phyloP scores from a whole-genome alignment of 495 filamentous ascomycete genomes.

The Penicillium diatomitis region DNA sequence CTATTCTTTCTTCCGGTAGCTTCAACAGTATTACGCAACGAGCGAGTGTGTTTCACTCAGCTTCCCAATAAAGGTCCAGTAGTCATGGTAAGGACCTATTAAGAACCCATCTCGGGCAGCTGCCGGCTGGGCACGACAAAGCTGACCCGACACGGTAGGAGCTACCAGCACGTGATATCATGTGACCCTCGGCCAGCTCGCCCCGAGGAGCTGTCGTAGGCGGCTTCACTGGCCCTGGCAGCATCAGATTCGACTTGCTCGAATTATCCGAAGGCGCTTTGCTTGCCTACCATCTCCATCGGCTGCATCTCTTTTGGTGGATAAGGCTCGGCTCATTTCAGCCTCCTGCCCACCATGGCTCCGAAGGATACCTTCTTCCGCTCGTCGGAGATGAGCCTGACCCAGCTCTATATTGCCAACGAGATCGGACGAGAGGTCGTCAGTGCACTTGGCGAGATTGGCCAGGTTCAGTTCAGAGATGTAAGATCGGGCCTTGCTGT shows the following conservation, averaged over 20 bases:
- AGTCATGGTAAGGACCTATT: too few relatives aligned
- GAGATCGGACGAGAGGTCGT: conserved; percentile 98
- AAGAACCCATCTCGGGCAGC: too few relatives aligned
- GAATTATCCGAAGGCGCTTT: conserved; percentile 3
- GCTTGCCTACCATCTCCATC: conserved; percentile 1
- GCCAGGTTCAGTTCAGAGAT: conserved; percentile 93
- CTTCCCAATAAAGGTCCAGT: too few relatives aligned
- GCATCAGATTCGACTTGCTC: conserved; percentile 11
- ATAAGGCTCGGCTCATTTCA: conserved; percentile 20
- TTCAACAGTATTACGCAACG: too few relatives aligned
- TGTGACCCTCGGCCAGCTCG: conserved; percentile 17
- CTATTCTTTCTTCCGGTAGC: too few relatives aligned
- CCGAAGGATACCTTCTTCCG: conserved; percentile 91
- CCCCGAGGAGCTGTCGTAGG: conserved; percentile 9
- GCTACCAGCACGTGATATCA: conserved; percentile 9
- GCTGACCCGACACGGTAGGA: neutral
- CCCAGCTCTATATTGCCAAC: conserved; percentile 97
- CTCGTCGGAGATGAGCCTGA: conserved; percentile 99
- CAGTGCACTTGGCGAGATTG: conserved; percentile 90
- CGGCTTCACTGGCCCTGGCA: neutral
- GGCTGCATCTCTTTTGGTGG: conserved; percentile 12
- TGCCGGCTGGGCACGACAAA: too few relatives aligned
- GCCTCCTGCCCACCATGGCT: conserved; percentile 35
- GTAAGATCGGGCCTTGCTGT: conserved; percentile 42
- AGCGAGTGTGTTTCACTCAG: too few relatives aligned